These are phyloP conservation scores for Leccinum subgranulosum DNA, from an alignment of 768 basidiomycete genomes.

Conservation along the genomic window DNA sequence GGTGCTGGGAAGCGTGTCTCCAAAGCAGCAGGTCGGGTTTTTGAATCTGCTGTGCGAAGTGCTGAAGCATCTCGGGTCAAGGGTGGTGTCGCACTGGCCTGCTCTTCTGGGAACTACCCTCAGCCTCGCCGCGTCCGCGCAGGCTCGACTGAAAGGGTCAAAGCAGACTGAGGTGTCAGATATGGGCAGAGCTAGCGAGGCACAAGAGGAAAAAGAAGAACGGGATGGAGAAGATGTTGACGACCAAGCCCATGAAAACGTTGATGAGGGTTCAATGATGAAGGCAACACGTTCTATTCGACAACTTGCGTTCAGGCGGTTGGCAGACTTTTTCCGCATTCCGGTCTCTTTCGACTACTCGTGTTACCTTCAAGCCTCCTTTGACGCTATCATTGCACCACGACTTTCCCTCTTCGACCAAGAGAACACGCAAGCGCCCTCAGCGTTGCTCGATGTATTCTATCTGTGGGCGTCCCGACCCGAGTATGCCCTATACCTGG, in stretches of 20 bases:
- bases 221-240: slow-evolving; percentile 46
- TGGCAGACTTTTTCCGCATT: slow-evolving; percentile 84
- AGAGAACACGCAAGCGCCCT: neutral
- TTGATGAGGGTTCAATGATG: slow-evolving; percentile 26
- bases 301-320: slow-evolving; percentile 79
- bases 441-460: slow-evolving; percentile 1
- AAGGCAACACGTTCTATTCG: slow-evolving; percentile 61
- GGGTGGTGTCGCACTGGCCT: slow-evolving; percentile 69
- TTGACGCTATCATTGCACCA: slow-evolving; percentile 73
- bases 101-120: slow-evolving; percentile 67
- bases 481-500: slow-evolving; percentile 60
- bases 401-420: slow-evolving; percentile 50
- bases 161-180: slow-evolving; percentile 21
- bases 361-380: slow-evolving; percentile 65
- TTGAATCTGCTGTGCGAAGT: slow-evolving; percentile 83
- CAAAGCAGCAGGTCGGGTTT: slow-evolving; percentile 83
- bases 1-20: slow-evolving; percentile 34
- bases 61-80: slow-evolving; percentile 75
- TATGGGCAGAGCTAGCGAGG: slow-evolving; percentile 21
- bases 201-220: slow-evolving; percentile 32
- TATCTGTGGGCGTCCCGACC: slow-evolving; percentile 65
- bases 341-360: slow-evolving; percentile 73
- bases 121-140: slow-evolving; percentile 62
- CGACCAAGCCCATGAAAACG: slow-evolving; percentile 34
- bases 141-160: slow-evolving; percentile 44